Percentiles rank a stretch among this genome's conserved stretches.
These are phyloP conservation scores for Nicotiana tabacum DNA, from an alignment of 257 asterid genomes.

Conservation along the genomic window DNA sequence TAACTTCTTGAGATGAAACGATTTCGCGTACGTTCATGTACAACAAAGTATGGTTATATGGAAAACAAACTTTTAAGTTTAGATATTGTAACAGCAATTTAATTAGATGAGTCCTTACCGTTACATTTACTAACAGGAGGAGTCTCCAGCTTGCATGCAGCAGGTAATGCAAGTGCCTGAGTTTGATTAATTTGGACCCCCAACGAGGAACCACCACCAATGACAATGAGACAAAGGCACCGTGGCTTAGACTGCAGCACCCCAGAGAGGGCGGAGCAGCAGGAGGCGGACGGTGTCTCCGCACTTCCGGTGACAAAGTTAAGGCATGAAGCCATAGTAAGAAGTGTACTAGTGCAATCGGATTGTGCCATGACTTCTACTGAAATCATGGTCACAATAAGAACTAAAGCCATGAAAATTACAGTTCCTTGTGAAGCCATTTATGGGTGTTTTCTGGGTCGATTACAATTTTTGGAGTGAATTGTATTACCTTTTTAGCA, in stretches of 20 bases:
- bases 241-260: constrained; percentile 54
- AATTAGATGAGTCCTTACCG: constrained; percentile 26
- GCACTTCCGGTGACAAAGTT: constrained; percentile 49
- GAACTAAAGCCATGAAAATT: constrained; percentile 4
- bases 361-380: constrained; percentile 40
- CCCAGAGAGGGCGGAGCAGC: constrained; percentile 57
- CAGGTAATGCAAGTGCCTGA: constrained; percentile 52
- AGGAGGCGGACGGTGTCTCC: constrained; percentile 37
- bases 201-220: constrained; percentile 39
- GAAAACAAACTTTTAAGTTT: not conserved
- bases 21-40: not conserved
- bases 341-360: constrained; percentile 39
- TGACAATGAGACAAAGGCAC: constrained; percentile 56
- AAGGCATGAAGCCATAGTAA: constrained; percentile 69
- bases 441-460: not conserved
- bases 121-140: constrained; percentile 55
- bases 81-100: not conserved
- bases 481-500: not conserved
- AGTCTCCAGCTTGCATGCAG: constrained; percentile 46
- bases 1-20: not conserved
- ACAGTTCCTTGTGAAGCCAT: constrained; percentile 44
- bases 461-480: constrained; percentile 11
- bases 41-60: not conserved
- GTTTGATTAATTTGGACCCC: constrained; percentile 54
- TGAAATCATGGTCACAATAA: constrained; percentile 11